phyloP scores from a whole-genome alignment of 306 rosid species.

The Quercus wislizeni region DNA sequence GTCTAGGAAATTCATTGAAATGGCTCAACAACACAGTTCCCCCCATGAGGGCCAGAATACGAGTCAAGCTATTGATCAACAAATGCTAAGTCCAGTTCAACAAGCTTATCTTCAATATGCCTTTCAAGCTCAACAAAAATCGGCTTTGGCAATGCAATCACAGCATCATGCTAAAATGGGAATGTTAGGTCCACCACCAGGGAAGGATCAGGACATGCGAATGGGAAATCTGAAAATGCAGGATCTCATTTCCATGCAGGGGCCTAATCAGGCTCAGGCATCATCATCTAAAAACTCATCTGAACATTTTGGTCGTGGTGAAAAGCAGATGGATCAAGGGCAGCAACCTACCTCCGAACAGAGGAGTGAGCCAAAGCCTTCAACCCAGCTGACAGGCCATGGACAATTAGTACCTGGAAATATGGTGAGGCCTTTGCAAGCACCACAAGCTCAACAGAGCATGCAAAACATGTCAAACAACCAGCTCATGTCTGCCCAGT shows the following conservation, averaged over 20 bases:
- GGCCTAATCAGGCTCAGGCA: constrained; percentile 55
- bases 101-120: constrained; percentile 88
- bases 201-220: constrained; percentile 80
- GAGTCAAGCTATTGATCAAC: constrained; percentile 79
- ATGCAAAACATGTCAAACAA: constrained; percentile 55
- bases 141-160: constrained; percentile 72
- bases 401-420: constrained; percentile 71
- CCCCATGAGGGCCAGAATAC: constrained; percentile 65
- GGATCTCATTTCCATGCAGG: constrained; percentile 68
- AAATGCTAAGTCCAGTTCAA: constrained; percentile 60
- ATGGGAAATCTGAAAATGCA: constrained; percentile 75
- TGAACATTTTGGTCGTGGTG: constrained; percentile 70
- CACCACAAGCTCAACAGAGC: constrained; percentile 56
- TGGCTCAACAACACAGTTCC: constrained; percentile 68
- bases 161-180: constrained; percentile 85
- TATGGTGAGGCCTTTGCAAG: constrained; percentile 58
- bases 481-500: constrained; percentile 65
- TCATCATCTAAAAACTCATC: constrained; percentile 57
- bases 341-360: constrained; percentile 62
- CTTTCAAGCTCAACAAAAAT: constrained; percentile 76
- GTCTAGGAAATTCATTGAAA: constrained; percentile 62
- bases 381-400: constrained; percentile 44
- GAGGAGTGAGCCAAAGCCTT: constrained; percentile 61
- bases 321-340: constrained; percentile 72
- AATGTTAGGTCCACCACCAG: constrained; percentile 54